Percentiles rank a stretch among this genome's conserved stretches.
These are phyloP conservation scores for Penicillium sp. DNA, from an alignment of 2,329 filamentous ascomycete genomes.

Conservation along the genomic window DNA sequence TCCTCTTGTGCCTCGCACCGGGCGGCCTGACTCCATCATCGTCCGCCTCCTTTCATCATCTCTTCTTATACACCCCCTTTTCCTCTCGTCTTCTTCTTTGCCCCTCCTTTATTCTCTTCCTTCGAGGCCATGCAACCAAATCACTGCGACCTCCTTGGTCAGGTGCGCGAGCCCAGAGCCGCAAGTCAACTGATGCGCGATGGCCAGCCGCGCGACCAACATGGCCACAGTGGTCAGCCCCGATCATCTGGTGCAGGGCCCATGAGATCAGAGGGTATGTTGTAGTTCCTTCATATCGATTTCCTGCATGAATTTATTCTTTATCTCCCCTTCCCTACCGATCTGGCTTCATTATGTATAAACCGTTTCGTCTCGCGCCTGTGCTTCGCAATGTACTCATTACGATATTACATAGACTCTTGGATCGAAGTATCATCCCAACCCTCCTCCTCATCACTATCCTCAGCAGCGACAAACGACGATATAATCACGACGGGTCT, in stretches of 20 bases:
- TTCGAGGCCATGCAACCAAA: slow-evolving; percentile 44
- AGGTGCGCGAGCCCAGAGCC: slow-evolving; percentile 39
- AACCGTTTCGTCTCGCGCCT: slow-evolving; percentile 13
- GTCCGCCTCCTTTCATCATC: slow-evolving; percentile 8
- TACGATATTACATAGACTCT: slow-evolving; percentile 69
- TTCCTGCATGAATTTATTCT: slow-evolving; percentile 7
- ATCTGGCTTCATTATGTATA: slow-evolving; percentile 28
- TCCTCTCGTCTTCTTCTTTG: neutral
- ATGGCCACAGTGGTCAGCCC: slow-evolving; percentile 37
- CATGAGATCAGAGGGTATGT: slow-evolving; percentile 51
- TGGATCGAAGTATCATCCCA: slow-evolving; percentile 95
- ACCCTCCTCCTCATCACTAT: slow-evolving; percentile 89
- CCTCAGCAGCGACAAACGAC: slow-evolving; percentile 70
- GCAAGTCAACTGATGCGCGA: slow-evolving; percentile 42
- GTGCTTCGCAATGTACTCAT: slow-evolving; percentile 48
- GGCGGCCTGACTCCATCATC: slow-evolving; percentile 25
- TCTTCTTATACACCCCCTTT: slow-evolving; percentile 10
- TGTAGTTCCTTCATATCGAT: slow-evolving; percentile 21
- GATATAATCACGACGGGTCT: slow-evolving; percentile 91
- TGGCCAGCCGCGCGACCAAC: slow-evolving; percentile 37
- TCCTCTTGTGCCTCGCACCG: slow-evolving; percentile 23
- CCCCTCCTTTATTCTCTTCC: slow-evolving; percentile 1
- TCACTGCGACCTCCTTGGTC: slow-evolving; percentile 44
- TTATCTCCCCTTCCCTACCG: slow-evolving; percentile 3
- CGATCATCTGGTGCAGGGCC: slow-evolving; percentile 40